phyloP scores from a whole-genome alignment of 306 rosid species.

The Gastrolobium bilobum region DNA sequence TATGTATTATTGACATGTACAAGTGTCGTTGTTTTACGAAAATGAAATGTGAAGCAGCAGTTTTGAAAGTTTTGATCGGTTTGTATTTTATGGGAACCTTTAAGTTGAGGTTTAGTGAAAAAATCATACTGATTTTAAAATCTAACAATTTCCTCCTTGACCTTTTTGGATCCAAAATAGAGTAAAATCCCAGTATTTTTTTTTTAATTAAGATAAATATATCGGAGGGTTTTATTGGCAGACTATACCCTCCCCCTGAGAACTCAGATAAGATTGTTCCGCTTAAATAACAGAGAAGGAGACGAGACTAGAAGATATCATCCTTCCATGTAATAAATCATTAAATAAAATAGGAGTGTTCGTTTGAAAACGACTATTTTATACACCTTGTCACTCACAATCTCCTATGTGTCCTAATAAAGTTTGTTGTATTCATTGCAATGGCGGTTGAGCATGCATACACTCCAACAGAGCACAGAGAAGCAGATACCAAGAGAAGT shows the following conservation, averaged over 20 bases:
- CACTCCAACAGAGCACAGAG: slow-evolving; percentile 68
- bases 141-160: background rate
- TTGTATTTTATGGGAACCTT: background rate
- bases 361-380: background rate
- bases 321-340: slow-evolving; percentile 10
- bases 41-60: slow-evolving; percentile 33
- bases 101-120: slow-evolving; percentile 19
- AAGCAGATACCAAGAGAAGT: slow-evolving; percentile 65
- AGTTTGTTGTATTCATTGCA: slow-evolving; percentile 84
- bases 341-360: background rate
- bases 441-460: slow-evolving; percentile 78
- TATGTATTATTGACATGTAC: slow-evolving; percentile 28
- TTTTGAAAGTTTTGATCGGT: background rate
- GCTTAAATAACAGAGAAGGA: background rate
- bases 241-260: background rate
- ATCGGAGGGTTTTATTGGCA: background rate
- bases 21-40: slow-evolving; percentile 32
- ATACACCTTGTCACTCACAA: slow-evolving; percentile 57
- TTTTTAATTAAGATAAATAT: background rate
- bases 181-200: background rate
- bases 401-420: slow-evolving; percentile 90
- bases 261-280: background rate
- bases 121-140: background rate
- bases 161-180: background rate
- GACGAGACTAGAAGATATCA: background rate